Percentiles rank a stretch among this genome's conserved stretches.
Conservation (phyloP, 371 early-diverging fungal species). For the Mortierella sp. region DNA sequence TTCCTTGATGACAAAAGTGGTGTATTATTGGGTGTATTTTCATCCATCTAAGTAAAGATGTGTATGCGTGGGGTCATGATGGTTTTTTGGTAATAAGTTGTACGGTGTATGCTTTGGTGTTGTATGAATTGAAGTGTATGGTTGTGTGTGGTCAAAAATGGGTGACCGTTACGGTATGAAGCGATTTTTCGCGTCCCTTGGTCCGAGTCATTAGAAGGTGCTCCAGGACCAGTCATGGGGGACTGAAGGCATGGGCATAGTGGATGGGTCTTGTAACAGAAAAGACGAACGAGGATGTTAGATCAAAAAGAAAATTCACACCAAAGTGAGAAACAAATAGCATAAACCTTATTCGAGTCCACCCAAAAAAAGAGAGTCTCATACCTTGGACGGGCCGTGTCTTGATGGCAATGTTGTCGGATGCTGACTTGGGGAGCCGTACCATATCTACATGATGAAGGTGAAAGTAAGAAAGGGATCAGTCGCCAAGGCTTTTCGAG, state of each 20-base stretch:
- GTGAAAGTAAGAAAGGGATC: not conserved
- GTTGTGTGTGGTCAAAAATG: not conserved
- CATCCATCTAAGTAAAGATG: not conserved
- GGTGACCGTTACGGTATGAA: not conserved
- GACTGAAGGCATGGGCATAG: conserved; percentile 56
- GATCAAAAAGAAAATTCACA: not conserved
- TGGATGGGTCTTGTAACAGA: conserved; percentile 26
- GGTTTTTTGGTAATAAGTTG: not conserved
- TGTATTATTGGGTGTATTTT: not conserved
- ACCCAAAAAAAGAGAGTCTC: not conserved
- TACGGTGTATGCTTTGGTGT: not conserved
- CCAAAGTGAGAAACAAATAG: not conserved
- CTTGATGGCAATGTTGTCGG: conserved; percentile 56
- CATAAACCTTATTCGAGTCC: not conserved
- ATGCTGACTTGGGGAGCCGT: conserved; percentile 38
- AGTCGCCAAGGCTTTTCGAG: too few species aligned
- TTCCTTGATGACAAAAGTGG: not conserved
- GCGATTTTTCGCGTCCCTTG: not conserved
- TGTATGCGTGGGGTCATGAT: not conserved
- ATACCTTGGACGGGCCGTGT: conserved; percentile 45
- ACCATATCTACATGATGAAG: conserved; percentile 24
- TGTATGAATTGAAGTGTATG: not conserved
- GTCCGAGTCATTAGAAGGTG: conserved; percentile 29
- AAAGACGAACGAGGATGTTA: not conserved
- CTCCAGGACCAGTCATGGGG: conserved; percentile 59